Evolutionary conservation across 345 rosid genomes (phyloP).

Genomic region (Raphanus raphanistrum): DNA sequence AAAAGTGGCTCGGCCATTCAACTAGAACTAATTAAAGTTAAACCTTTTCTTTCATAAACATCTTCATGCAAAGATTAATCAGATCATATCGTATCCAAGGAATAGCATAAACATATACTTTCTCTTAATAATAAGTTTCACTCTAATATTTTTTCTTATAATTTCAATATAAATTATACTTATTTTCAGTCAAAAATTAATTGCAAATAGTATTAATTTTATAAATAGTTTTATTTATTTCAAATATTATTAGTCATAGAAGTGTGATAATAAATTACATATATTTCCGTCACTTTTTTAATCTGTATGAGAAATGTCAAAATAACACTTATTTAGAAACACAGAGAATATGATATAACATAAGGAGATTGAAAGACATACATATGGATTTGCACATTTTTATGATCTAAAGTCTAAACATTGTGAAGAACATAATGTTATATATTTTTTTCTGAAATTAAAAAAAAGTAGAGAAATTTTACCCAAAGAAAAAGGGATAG

Average conservation of each 20-base stretch:
- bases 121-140: too few species aligned
- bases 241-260: too few species aligned
- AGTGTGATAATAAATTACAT: too few species aligned
- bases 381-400: constrained; percentile 10
- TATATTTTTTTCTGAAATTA: background rate
- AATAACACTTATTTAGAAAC: too few species aligned
- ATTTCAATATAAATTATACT: too few species aligned
- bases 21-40: background rate
- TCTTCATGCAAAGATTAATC: background rate
- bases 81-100: background rate
- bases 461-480: background rate
- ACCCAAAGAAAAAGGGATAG: constrained; percentile 16
- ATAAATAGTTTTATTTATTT: too few species aligned
- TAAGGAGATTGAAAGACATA: constrained; percentile 7
- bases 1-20: background rate
- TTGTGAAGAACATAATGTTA: background rate
- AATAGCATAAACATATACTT: background rate
- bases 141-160: too few species aligned
- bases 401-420: background rate
- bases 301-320: too few species aligned
- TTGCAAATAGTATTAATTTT: too few species aligned
- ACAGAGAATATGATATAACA: background rate
- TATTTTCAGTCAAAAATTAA: too few species aligned
- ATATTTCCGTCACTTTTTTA: too few species aligned
- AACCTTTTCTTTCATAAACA: background rate